Evolutionary conservation across 2,329 filamentous ascomycete genomes (phyloP).

Genomic region (Penicillium sp.): DNA sequence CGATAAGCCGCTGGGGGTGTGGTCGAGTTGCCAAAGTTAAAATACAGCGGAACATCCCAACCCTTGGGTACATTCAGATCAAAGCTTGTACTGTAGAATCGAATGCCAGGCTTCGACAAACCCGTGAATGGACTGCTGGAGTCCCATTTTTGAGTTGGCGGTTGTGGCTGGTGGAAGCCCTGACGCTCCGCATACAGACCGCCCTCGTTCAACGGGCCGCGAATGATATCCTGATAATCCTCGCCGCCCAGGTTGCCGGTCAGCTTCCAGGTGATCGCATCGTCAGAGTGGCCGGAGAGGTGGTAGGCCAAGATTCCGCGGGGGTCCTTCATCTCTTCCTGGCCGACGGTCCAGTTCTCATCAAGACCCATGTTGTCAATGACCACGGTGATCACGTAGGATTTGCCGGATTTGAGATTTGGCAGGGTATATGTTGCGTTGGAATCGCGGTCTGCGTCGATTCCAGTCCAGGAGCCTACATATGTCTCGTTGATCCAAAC

Average conservation of each 20-base stretch:
- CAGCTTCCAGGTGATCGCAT: conserved; percentile 57
- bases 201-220: conserved; percentile 63
- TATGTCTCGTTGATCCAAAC: conserved; percentile 68
- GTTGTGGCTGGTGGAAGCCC: conserved; percentile 59
- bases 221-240: conserved; percentile 54
- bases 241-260: conserved; percentile 64
- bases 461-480: conserved; percentile 67
- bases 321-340: conserved; percentile 62
- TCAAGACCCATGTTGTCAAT: conserved; percentile 76
- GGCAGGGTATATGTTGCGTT: conserved; percentile 64
- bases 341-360: conserved; percentile 65
- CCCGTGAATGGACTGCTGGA: conserved; percentile 42
- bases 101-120: conserved; percentile 54
- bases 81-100: conserved; percentile 58
- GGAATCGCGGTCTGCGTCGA: conserved; percentile 52
- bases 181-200: conserved; percentile 60
- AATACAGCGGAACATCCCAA: conserved; percentile 61
- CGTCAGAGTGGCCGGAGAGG: conserved; percentile 43
- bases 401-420: conserved; percentile 53
- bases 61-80: conserved; percentile 56
- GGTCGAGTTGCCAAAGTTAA: conserved; percentile 53
- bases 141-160: conserved; percentile 44
- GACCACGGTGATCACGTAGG: conserved; percentile 69
- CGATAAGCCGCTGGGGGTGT: conserved; percentile 61
- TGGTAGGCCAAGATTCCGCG: conserved; percentile 57